Evolutionary conservation across 257 asterid genomes (phyloP).

Genomic region (Solanum gandarillasii): DNA sequence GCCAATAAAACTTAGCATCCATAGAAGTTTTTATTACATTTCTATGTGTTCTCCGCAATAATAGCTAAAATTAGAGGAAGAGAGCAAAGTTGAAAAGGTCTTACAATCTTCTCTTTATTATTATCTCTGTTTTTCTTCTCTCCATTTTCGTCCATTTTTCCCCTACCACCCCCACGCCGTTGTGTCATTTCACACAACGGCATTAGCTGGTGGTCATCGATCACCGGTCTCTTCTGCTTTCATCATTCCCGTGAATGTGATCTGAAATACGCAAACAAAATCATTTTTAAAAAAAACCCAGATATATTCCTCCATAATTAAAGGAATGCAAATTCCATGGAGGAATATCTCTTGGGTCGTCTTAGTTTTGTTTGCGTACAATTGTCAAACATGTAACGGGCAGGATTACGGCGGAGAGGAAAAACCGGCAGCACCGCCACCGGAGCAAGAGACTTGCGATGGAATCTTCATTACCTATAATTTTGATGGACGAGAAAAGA

Average conservation of each 20-base stretch:
- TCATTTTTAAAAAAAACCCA: neutral
- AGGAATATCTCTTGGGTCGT: slow-evolving; percentile 6
- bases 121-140: slow-evolving; percentile 6
- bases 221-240: neutral
- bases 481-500: slow-evolving; percentile 61
- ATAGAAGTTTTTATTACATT: neutral
- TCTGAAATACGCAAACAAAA: neutral
- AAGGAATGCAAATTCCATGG: slow-evolving; percentile 36
- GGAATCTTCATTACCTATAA: slow-evolving; percentile 55
- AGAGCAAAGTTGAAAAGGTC: slow-evolving; percentile 30
- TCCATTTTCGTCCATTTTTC: neutral
- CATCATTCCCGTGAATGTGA: neutral
- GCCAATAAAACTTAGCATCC: neutral
- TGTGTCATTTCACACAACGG: slow-evolving; percentile 13
- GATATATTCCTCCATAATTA: neutral
- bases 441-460: slow-evolving; percentile 40
- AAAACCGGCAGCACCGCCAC: slow-evolving; percentile 31
- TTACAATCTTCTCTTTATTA: slow-evolving; percentile 17
- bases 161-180: slow-evolving; percentile 26
- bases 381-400: slow-evolving; percentile 8
- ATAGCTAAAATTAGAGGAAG: slow-evolving; percentile 40
- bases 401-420: slow-evolving; percentile 36
- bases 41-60: slow-evolving; percentile 5
- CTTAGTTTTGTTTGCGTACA: slow-evolving; percentile 13
- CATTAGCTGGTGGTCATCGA: neutral